Conservation (phyloP, 441 rosid species). For the Jatropha podagrica region DNA sequence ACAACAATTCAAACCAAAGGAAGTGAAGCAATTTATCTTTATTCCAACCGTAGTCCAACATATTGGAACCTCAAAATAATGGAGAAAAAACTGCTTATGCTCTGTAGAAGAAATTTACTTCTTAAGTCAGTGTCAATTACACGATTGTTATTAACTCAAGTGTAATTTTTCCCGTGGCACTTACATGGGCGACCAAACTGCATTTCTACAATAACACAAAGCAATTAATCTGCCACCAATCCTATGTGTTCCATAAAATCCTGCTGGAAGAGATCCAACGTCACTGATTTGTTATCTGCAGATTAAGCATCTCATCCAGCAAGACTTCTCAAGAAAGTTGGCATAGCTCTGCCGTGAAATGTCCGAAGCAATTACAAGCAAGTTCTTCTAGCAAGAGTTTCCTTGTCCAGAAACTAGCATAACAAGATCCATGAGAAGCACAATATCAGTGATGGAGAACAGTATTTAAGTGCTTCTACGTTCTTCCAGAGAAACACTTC, state of each 20-base stretch:
- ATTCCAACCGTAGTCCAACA: not conserved
- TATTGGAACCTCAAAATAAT: not conserved
- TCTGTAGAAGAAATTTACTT: slow-evolving; percentile 1
- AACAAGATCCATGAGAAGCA: not conserved
- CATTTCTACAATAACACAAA: not conserved
- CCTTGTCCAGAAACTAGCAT: not conserved
- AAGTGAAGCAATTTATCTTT: not conserved
- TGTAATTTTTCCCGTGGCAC: slow-evolving; percentile 4
- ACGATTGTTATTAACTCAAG: not conserved
- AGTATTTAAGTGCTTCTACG: slow-evolving; percentile 30
- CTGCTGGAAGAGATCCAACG: not conserved
- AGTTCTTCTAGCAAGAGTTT: not conserved
- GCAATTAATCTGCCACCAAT: not conserved
- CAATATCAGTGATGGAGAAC: not conserved
- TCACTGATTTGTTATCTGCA: not conserved
- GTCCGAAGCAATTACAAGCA: not conserved
- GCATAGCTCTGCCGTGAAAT: not conserved
- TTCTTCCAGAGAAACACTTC: slow-evolving; percentile 39
- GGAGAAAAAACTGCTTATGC: not conserved
- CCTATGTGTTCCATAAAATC: not conserved
- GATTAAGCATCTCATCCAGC: not conserved
- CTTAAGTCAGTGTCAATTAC: not conserved
- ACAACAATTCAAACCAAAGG: not conserved
- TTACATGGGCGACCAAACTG: not conserved
- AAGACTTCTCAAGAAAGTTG: not conserved